Base-by-base conservation (phyloP, 768 basidiomycete species). In the Calvatia gigantea region DNA sequence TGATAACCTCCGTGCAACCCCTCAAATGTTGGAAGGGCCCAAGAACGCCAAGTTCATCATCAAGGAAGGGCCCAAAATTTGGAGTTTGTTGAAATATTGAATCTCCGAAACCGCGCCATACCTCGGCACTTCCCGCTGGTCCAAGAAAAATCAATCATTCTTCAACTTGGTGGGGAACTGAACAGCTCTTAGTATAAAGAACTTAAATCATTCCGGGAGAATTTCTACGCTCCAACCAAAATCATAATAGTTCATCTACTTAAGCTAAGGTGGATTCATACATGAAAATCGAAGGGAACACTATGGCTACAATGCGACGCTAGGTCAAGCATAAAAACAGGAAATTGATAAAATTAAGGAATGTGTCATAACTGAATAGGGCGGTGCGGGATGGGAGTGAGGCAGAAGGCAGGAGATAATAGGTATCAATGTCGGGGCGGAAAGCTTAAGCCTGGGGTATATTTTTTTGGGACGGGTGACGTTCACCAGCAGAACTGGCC, bases 21-120 rank as follows among this genome's bases (percentile, higher is more conserved):
- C 43, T 21, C 19, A 28, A 5, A 39, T 17, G 15, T 6, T n/a
- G n/a, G n/a, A n/a, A n/a, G n/a, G n/a, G n/a, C n/a, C n/a, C n/a
- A n/a, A n/a, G n/a, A n/a, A n/a, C n/a, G n/a, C n/a, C n/a, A n/a
- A n/a, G n/a, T n/a, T n/a, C n/a, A n/a, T n/a, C n/a, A n/a, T n/a
- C n/a, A 44, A 8, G 14, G 17, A 46, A 33, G 32, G 45, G 35
- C n/a, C 12, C 51, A 44, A 32, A 44, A 43, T 43, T 44, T 53
- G 21, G 9, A 35, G 39, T 15, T 32, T 19, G 44, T 41, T n/a
- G 17, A 6, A 2, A 12, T 8, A 9, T 53, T 53, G 29, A 43
- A 32, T 19, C 51, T 53, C 51, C 51, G 51, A 53, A 53, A 53
- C 39, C n/a, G n/a, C n/a, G n/a, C n/a, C n/a, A n/a, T n/a, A n/a